A percentile compares a stretch with the other conserved stretches of the same genome.
Conservation (phyloP, 495 filamentous ascomycete genomes). For the Thozetella sp. region DNA sequence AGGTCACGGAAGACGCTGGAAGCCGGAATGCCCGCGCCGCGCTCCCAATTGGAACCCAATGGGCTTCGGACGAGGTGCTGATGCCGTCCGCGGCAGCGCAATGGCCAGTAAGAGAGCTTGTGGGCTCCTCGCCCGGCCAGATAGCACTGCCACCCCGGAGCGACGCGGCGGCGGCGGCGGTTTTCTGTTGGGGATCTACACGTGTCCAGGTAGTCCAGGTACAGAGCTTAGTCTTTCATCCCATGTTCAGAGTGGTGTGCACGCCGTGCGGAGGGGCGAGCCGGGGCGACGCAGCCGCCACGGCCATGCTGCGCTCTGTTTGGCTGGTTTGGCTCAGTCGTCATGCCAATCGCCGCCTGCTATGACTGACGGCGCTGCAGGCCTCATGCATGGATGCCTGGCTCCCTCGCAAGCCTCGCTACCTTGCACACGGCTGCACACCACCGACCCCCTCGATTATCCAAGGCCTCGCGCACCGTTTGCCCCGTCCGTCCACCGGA, state of each 20-base stretch:
- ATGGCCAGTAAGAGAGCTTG: too few relatives aligned
- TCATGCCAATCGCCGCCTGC: background rate
- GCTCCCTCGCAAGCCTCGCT: background rate
- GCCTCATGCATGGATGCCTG: background rate
- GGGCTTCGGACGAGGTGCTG: background rate
- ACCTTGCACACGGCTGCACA: background rate
- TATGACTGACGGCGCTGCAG: background rate
- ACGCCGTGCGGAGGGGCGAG: background rate
- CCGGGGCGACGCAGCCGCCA: background rate
- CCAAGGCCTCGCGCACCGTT: too few relatives aligned
- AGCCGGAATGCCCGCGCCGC: background rate
- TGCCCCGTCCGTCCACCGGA: too few relatives aligned
- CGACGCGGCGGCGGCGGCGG: background rate
- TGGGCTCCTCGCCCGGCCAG: too few relatives aligned
- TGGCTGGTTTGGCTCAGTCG: background rate
- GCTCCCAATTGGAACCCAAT: background rate
- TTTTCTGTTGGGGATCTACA: too few relatives aligned
- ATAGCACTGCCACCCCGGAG: background rate
- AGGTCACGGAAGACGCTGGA: background rate
- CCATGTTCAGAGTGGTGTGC: background rate
- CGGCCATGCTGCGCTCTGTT: background rate
- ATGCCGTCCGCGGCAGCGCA: too few relatives aligned
- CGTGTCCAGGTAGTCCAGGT: too few relatives aligned
- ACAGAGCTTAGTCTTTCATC: too few relatives aligned
- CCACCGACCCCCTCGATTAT: too few relatives aligned